Evolutionary conservation across 2,329 filamentous ascomycete genomes (phyloP).

Genomic region (Colletotrichum sp.): DNA sequence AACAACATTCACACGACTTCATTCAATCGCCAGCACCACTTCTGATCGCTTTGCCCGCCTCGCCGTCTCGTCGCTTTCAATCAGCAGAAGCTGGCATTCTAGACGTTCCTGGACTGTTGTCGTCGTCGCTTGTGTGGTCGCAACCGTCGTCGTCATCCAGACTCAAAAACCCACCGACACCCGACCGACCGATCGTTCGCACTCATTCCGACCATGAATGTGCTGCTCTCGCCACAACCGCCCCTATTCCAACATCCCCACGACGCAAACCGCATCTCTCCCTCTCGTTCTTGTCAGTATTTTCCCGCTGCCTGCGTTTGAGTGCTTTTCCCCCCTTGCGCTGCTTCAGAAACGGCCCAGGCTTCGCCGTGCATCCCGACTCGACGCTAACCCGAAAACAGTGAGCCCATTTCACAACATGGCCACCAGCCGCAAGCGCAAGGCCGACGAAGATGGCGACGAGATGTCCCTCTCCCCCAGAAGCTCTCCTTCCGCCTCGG

Average conservation of each 20-base stretch:
- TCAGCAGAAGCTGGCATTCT: neutral
- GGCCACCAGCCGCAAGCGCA: slow-evolving; percentile 73
- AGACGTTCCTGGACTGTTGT: slow-evolving; percentile 17
- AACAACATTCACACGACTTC: neutral
- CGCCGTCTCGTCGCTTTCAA: neutral
- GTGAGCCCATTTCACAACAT: slow-evolving; percentile 55
- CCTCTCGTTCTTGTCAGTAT: slow-evolving; percentile 59
- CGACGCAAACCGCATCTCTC: slow-evolving; percentile 59
- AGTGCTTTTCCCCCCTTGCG: neutral
- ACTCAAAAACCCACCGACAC: neutral
- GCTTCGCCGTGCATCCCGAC: slow-evolving; percentile 8
- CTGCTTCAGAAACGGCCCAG: neutral
- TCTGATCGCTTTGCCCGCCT: neutral
- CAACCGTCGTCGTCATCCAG: slow-evolving; percentile 19
- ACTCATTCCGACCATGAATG: slow-evolving; percentile 56
- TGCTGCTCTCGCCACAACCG: slow-evolving; percentile 65
- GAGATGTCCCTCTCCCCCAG: slow-evolving; percentile 92
- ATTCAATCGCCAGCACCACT: neutral
- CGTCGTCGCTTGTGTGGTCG: slow-evolving; percentile 9
- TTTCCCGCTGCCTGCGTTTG: slow-evolving; percentile 33
- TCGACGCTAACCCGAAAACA: slow-evolving; percentile 14
- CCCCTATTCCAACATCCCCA: slow-evolving; percentile 64
- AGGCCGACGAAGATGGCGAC: slow-evolving; percentile 82
- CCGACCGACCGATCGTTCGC: neutral
- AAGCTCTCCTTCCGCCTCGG: slow-evolving; percentile 77